phyloP scores from a whole-genome alignment of 2,329 filamentous ascomycete genomes.

The Trichoderma sp. region DNA sequence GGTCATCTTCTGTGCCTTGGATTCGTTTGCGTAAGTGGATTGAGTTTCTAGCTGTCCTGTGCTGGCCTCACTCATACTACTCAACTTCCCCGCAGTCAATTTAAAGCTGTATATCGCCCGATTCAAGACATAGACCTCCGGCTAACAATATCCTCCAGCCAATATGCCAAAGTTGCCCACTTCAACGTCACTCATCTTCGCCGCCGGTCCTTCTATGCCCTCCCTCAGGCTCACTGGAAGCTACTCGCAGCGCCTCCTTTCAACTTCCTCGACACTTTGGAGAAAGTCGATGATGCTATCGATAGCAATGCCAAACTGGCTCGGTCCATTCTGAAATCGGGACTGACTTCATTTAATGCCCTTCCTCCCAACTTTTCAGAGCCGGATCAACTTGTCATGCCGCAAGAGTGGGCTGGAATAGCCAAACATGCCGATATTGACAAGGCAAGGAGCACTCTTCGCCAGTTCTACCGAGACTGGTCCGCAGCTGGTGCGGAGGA shows the following conservation, averaged over 20 bases:
- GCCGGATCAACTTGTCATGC: constrained; percentile 50
- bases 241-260: constrained; percentile 82
- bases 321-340: constrained; percentile 72
- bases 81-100: not conserved
- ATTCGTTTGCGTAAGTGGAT: constrained; percentile 80
- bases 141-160: constrained; percentile 52
- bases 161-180: constrained; percentile 84
- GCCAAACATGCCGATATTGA: constrained; percentile 78
- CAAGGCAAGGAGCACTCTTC: constrained; percentile 88
- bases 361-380: constrained; percentile 43
- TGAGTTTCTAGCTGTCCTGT: not conserved
- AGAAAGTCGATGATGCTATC: constrained; percentile 82
- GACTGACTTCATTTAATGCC: constrained; percentile 69
- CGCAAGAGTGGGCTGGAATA: constrained; percentile 68
- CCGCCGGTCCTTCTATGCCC: constrained; percentile 88
- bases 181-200: constrained; percentile 89
- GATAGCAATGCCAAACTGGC: constrained; percentile 85
- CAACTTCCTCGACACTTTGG: constrained; percentile 77
- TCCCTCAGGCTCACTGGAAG: constrained; percentile 82
- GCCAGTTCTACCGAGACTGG: constrained; percentile 97
- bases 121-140: not conserved
- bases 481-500: constrained; percentile 75
- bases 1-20: constrained; percentile 79
- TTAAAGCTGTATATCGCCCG: too few species aligned
- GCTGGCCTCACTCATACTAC: not conserved